Evolutionary conservation across 192 early-diverging fungal species (phyloP), one percentile per base, ranked within the genome.

Genomic region (Diversispora epigaea): DNA sequence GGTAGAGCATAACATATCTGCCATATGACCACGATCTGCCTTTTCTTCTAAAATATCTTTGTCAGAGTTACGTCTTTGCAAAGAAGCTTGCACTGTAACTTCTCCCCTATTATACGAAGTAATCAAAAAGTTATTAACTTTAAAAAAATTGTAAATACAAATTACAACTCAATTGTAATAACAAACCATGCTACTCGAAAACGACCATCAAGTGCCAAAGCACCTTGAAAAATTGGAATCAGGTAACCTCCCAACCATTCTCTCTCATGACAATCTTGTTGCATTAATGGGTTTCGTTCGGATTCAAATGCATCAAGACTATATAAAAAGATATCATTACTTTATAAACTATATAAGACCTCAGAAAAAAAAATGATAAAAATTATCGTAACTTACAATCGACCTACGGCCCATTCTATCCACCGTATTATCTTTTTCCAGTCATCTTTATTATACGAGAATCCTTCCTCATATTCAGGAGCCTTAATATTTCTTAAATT

Each of bases 221-320:
- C 76, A 12, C 68, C 76, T 77, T 77, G 52, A 47, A 77, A 77
- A 40, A 77, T 70, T 45, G 68, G 76, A 77, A 77, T 45, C 9
- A 71, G 22, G 21, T 77, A 77, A 77, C 32, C 52, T 43, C 43
- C 67, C 41, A 68, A 71, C 45, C 56, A 77, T 54, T 77, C 57
- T n/a, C 46, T 71, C 44, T 77, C 76, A 11, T 63, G 15, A 63
- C 69, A 72, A 52, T 72, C 69, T 7, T 70, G 17, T 52, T 77
- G 61, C 25, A 57, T n/a, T 22, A 77, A 25, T 22, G 68, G 58
- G 43, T 64, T 77, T 21, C 12, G 56, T 56, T 71, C 68, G 3
- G 67, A 25, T 50, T 77, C 58, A 63, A 63, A 73, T 22, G 58
- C 72, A 39, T 39, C 32, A 62, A 73, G 72, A 63, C 58, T 63